Percentiles rank a stretch among this genome's conserved stretches.
Evolutionary conservation across 2,329 filamentous ascomycete species (phyloP).

Genomic region (Arthrobotrys pseudoclavata): DNA sequence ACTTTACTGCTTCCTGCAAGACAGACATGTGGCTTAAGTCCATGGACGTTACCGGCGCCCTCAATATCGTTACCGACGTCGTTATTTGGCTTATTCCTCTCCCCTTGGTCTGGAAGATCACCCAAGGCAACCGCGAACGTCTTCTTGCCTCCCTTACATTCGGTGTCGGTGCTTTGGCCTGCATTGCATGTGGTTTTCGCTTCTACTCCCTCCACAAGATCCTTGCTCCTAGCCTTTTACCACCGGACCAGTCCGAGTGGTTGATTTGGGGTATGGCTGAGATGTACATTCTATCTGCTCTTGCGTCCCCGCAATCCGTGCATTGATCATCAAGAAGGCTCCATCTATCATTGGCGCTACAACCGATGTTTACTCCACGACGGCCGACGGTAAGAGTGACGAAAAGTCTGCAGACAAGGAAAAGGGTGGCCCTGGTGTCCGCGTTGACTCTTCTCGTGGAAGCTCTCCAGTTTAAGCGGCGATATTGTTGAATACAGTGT

Average conservation of each 20-base stretch:
- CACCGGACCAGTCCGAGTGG: slow-evolving; percentile 42
- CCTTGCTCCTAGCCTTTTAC: slow-evolving; percentile 13
- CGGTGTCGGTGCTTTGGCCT: slow-evolving; percentile 44
- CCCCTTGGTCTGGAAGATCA: slow-evolving; percentile 46
- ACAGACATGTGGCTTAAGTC: slow-evolving; percentile 45
- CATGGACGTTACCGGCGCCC: slow-evolving; percentile 42
- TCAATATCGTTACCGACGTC: slow-evolving; percentile 51
- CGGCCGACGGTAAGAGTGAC: slow-evolving; percentile 32
- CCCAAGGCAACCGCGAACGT: slow-evolving; percentile 34
- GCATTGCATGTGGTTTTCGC: slow-evolving; percentile 47
- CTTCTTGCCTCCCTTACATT: slow-evolving; percentile 49
- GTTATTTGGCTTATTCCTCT: slow-evolving; percentile 46
- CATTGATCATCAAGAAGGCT: slow-evolving; percentile 43
- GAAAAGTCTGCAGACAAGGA: slow-evolving; percentile 44
- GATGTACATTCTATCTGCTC: slow-evolving; percentile 52
- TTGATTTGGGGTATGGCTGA: slow-evolving; percentile 46
- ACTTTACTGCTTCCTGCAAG: slow-evolving; percentile 41
- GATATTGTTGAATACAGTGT: not conserved
- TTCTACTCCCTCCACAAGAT: slow-evolving; percentile 52
- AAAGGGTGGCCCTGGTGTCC: slow-evolving; percentile 31
- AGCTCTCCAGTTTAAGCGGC: slow-evolving; percentile 31
- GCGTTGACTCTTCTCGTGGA: slow-evolving; percentile 26
- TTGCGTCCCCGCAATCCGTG: slow-evolving; percentile 46
- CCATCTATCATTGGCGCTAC: slow-evolving; percentile 40
- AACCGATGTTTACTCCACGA: slow-evolving; percentile 29